A percentile compares a stretch with the other conserved stretches of the same genome.
Conservation (phyloP, 305 asterid species). For the Solanum hybrid region DNA sequence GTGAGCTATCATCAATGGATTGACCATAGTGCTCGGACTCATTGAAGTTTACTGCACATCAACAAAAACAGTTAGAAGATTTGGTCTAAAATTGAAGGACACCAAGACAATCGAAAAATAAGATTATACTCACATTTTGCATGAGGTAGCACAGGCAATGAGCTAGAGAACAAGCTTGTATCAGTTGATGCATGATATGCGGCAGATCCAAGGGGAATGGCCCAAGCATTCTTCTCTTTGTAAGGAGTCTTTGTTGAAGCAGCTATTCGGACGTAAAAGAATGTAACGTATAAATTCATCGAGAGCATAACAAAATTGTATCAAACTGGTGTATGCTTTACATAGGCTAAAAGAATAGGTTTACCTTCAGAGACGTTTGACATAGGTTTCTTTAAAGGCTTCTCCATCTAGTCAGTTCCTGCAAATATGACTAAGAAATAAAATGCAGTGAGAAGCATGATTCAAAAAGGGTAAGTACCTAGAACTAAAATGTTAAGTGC, state of each 20-base stretch:
- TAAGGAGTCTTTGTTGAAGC: constrained; percentile 17
- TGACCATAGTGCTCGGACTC: constrained; percentile 32
- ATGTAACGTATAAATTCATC: background rate
- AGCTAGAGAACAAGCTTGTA: constrained; percentile 81
- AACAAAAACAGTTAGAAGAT: background rate
- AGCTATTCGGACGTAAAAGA: background rate
- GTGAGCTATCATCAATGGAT: constrained; percentile 46
- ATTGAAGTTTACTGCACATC: constrained; percentile 49
- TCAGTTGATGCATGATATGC: constrained; percentile 41
- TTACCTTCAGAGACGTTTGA: constrained; percentile 3
- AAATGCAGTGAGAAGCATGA: background rate
- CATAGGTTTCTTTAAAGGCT: constrained; percentile 3
- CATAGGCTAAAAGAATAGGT: background rate
- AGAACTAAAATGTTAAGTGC: background rate
- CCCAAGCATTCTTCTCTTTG: constrained; percentile 52
- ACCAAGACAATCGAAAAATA: background rate
- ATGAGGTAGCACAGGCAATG: constrained; percentile 62
- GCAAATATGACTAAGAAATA: background rate
- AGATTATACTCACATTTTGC: constrained; percentile 41
- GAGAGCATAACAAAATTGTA: background rate
- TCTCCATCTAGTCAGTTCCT: constrained; percentile 3
- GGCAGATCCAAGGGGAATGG: constrained; percentile 37
- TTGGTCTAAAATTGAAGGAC: background rate
- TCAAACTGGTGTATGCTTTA: background rate
- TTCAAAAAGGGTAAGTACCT: background rate